Percentiles rank a stretch among this genome's conserved stretches.
phyloP scores from a whole-genome alignment of 1,284 basidiomycete genomes.

The Paramarasmius palmivorus region DNA sequence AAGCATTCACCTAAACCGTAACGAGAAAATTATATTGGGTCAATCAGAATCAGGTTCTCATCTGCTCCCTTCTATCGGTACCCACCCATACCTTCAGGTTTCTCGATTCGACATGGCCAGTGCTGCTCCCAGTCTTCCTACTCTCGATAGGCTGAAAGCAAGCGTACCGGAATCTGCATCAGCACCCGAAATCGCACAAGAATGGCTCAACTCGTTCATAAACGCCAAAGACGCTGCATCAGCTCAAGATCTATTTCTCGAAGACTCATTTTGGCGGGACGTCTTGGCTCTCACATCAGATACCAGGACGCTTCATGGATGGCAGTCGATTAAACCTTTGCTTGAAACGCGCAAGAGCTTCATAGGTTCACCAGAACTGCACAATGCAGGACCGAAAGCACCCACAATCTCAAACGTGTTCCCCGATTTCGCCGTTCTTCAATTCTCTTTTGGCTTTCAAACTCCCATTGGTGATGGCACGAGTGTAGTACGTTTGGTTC shows the following conservation, averaged over 20 bases:
- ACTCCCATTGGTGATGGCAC: slow-evolving; percentile 44
- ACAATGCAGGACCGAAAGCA: slow-evolving; percentile 27
- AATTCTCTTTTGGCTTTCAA: slow-evolving; percentile 50
- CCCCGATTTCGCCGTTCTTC: slow-evolving; percentile 52
- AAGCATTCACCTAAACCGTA: too few species aligned
- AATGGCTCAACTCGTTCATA: slow-evolving; percentile 26
- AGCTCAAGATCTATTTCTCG: slow-evolving; percentile 31
- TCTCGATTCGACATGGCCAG: too few species aligned
- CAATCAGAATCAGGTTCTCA: too few species aligned
- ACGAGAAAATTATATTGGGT: too few species aligned
- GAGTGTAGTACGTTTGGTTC: slow-evolving; percentile 52
- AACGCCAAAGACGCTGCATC: slow-evolving; percentile 12
- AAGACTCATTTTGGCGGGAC: slow-evolving; percentile 53
- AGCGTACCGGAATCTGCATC: slow-evolving; percentile 9
- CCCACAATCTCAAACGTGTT: slow-evolving; percentile 29
- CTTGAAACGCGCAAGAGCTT: slow-evolving; percentile 37
- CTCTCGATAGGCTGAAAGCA: slow-evolving; percentile 8
- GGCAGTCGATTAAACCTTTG: slow-evolving; percentile 34
- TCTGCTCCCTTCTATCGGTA: too few species aligned
- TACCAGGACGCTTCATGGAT: slow-evolving; percentile 54
- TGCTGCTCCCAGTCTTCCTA: neutral
- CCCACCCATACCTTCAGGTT: too few species aligned
- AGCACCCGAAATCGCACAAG: slow-evolving; percentile 6
- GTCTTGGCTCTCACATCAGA: slow-evolving; percentile 56
- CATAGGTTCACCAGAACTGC: slow-evolving; percentile 20